These are phyloP conservation scores for Dothideomycetes sp. DNA, from an alignment of 2,329 filamentous ascomycete genomes.

Conservation along the genomic window DNA sequence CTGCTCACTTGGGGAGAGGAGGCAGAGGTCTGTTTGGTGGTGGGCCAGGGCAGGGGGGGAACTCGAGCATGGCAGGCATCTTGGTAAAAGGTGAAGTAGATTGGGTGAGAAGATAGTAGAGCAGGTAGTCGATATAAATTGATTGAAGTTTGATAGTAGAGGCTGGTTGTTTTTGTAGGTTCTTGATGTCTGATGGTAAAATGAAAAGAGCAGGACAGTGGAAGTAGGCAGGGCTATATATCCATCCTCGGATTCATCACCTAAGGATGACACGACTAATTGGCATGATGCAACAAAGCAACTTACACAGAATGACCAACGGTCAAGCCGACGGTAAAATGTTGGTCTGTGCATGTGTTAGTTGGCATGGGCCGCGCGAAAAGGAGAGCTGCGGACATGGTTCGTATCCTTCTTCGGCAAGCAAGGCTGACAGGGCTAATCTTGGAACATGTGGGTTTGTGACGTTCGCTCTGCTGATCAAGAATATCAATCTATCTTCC, in stretches of 20 bases:
- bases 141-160: neutral
- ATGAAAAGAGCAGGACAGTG: conserved; percentile 4
- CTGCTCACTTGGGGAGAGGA: conserved; percentile 29
- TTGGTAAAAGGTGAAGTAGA: conserved; percentile 16
- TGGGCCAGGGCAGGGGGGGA: conserved; percentile 40
- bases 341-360: conserved; percentile 3
- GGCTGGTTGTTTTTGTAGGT: neutral
- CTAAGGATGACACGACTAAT: conserved; percentile 8
- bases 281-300: conserved; percentile 15
- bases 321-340: conserved; percentile 1
- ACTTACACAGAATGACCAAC: conserved; percentile 9
- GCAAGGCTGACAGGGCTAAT: conserved; percentile 13
- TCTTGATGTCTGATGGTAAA: neutral
- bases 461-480: conserved; percentile 8
- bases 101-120: neutral
- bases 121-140: neutral
- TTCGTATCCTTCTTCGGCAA: conserved; percentile 12
- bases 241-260: neutral
- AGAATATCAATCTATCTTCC: conserved; percentile 8
- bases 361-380: conserved; percentile 2
- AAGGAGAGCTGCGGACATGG: conserved; percentile 8
- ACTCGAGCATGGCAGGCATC: conserved; percentile 33
- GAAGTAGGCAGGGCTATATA: conserved; percentile 13
- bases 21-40: conserved; percentile 40
- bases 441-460: conserved; percentile 10